Percentiles rank a stretch among this genome's conserved stretches.
phyloP scores from a whole-genome alignment of 1,284 basidiomycete genomes.

The Megacollybia platyphylla region DNA sequence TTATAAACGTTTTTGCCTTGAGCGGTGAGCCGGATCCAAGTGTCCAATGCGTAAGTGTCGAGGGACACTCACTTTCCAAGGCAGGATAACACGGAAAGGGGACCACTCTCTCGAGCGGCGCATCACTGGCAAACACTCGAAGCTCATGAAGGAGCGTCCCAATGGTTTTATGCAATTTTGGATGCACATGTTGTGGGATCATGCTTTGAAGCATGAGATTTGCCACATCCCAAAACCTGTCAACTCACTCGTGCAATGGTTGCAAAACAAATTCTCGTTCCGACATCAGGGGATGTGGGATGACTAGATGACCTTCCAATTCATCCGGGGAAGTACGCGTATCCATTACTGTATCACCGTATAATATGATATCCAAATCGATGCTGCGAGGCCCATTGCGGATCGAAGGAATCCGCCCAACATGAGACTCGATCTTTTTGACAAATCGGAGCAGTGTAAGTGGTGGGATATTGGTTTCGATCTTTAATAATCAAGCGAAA shows the following conservation, averaged over 20 bases:
- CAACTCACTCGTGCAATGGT: constrained; percentile 73
- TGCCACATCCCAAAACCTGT: constrained; percentile 1
- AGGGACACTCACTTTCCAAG: constrained; percentile 10
- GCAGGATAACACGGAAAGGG: constrained; percentile 46
- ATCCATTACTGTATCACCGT: constrained; percentile 53
- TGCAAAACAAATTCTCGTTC: constrained; percentile 91
- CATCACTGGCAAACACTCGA: constrained; percentile 17
- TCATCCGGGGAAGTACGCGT: constrained; percentile 35
- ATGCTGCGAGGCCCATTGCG: constrained; percentile 84
- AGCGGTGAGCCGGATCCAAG: constrained; percentile 19
- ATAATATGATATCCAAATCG: constrained; percentile 86
- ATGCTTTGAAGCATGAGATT: constrained; percentile 31
- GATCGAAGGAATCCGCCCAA: constrained; percentile 77
- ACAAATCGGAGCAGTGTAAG: constrained; percentile 49
- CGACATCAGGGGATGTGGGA: constrained; percentile 74
- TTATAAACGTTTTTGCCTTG: constrained; percentile 51
- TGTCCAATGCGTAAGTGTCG: constrained; percentile 42
- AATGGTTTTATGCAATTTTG: constrained; percentile 35
- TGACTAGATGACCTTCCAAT: constrained; percentile 51
- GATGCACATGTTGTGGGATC: constrained; percentile 59
- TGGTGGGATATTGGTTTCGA: constrained; percentile 65
- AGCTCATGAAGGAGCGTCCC: constrained; percentile 30
- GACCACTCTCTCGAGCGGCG: constrained; percentile 52
- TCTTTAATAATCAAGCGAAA: constrained; percentile 22
- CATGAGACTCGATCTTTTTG: constrained; percentile 63